Conservation (phyloP, 345 rosid species). For the Salix suchowensis region DNA sequence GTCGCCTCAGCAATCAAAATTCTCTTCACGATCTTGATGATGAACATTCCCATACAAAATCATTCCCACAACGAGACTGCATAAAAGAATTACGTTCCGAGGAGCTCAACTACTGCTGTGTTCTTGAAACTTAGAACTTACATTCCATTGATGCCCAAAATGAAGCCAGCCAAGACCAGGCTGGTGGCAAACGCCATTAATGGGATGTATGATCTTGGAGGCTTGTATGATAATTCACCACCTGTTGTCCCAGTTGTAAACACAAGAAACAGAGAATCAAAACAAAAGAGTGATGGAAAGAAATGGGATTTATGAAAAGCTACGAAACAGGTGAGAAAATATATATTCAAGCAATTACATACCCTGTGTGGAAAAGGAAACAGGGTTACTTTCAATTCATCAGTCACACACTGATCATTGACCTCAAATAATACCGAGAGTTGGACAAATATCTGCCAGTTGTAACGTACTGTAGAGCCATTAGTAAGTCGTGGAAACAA, state of each 20-base stretch:
- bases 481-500: background rate
- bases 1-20: constrained; percentile 21
- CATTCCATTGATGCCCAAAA: no score
- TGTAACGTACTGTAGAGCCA: background rate
- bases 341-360: background rate
- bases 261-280: background rate
- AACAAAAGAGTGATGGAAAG: background rate
- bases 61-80: constrained; percentile 20
- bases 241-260: background rate
- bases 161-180: no score
- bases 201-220: background rate
- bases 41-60: constrained; percentile 23
- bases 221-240: background rate
- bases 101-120: no score
- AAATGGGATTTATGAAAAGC: background rate
- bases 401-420: constrained; percentile 17
- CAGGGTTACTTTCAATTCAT: constrained; percentile 16
- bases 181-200: no score
- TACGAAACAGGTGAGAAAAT: background rate
- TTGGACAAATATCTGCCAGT: constrained; percentile 5
- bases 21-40: constrained; percentile 31
- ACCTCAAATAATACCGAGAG: constrained; percentile 15
- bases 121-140: no score
- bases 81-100: background rate
- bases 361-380: constrained; percentile 23